A percentile compares a stretch with the other conserved stretches of the same genome.
Conservation (phyloP, 768 basidiomycete species). For the Boletus rubroflammeus region DNA sequence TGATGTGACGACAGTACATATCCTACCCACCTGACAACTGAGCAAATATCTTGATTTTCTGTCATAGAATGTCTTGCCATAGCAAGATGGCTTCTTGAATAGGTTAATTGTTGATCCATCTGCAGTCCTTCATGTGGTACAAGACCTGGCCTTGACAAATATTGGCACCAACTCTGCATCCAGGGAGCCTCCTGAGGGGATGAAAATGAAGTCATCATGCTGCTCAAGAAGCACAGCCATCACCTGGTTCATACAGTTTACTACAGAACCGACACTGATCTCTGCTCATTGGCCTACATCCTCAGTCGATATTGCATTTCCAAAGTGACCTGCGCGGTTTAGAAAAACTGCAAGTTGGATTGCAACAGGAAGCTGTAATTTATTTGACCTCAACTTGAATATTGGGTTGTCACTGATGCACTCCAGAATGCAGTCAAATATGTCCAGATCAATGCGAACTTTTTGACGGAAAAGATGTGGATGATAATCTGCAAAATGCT, state of each 20-base stretch:
- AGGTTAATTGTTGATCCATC: conserved; percentile 33
- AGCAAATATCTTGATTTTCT: conserved; percentile 15
- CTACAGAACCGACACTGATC: too few species aligned
- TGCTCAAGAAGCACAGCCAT: background rate
- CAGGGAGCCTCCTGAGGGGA: background rate
- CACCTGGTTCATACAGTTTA: background rate
- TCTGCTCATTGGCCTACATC: conserved; percentile 10
- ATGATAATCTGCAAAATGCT: conserved; percentile 3
- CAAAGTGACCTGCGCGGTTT: conserved; percentile 24
- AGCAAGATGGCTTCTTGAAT: conserved; percentile 6
- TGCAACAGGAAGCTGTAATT: conserved; percentile 24
- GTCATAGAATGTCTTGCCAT: conserved; percentile 11
- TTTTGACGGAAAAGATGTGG: conserved; percentile 25
- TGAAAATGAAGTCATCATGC: background rate
- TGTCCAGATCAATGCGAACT: conserved; percentile 20
- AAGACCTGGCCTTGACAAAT: background rate
- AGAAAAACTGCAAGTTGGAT: conserved; percentile 27
- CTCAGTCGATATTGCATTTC: conserved; percentile 15
- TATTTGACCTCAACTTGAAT: conserved; percentile 17
- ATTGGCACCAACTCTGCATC: background rate
- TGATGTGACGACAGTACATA: background rate
- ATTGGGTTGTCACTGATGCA: conserved; percentile 22
- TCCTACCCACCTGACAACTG: conserved; percentile 11
- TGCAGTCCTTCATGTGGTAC: conserved; percentile 30
- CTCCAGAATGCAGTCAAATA: conserved; percentile 23